A percentile compares a stretch with the other conserved stretches of the same genome.
These are phyloP conservation scores for Phylloporus sp. DNA, from an alignment of 768 basidiomycete genomes.

Conservation along the genomic window DNA sequence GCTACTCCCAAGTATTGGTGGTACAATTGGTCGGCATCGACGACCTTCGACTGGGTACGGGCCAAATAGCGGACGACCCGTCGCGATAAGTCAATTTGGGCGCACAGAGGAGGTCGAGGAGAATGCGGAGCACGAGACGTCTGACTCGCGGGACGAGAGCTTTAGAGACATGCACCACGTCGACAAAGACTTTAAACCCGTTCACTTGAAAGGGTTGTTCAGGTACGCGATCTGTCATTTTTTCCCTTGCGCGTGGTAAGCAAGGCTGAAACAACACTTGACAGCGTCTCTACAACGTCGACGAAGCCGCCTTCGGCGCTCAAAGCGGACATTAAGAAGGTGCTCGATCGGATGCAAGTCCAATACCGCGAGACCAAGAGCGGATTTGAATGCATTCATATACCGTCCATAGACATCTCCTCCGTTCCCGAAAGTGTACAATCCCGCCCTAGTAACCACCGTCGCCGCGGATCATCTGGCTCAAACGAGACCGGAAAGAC, in stretches of 20 bases:
- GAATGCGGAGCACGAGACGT: slow-evolving; percentile 40
- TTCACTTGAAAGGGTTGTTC: slow-evolving; percentile 94
- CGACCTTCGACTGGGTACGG: slow-evolving; percentile 69
- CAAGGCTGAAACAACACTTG: not conserved
- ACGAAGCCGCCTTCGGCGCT: slow-evolving; percentile 80
- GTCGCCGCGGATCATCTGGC: slow-evolving; percentile 44
- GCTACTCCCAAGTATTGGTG: slow-evolving; percentile 42
- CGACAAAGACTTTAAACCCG: slow-evolving; percentile 85
- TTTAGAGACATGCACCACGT: slow-evolving; percentile 44
- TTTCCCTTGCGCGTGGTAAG: slow-evolving; percentile 1
- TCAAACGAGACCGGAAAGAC: slow-evolving; percentile 50
- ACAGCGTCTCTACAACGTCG: slow-evolving; percentile 90
- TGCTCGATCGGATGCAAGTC: slow-evolving; percentile 92
- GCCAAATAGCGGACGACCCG: slow-evolving; percentile 23
- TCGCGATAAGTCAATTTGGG: slow-evolving; percentile 46
- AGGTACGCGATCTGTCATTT: slow-evolving; percentile 46
- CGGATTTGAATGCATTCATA: slow-evolving; percentile 95
- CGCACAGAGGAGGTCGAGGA: slow-evolving; percentile 47
- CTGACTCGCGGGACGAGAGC: slow-evolving; percentile 38
- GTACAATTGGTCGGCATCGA: slow-evolving; percentile 64
- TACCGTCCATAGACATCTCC: slow-evolving; percentile 88
- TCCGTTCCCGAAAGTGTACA: slow-evolving; percentile 53
- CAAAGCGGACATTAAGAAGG: slow-evolving; percentile 79
- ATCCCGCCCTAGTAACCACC: slow-evolving; percentile 33
- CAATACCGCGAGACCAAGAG: slow-evolving; percentile 87